A percentile compares a stretch with the other conserved stretches of the same genome.
Conservation (phyloP, 1,139 yeast species). For the Fermentozyma sake region DNA sequence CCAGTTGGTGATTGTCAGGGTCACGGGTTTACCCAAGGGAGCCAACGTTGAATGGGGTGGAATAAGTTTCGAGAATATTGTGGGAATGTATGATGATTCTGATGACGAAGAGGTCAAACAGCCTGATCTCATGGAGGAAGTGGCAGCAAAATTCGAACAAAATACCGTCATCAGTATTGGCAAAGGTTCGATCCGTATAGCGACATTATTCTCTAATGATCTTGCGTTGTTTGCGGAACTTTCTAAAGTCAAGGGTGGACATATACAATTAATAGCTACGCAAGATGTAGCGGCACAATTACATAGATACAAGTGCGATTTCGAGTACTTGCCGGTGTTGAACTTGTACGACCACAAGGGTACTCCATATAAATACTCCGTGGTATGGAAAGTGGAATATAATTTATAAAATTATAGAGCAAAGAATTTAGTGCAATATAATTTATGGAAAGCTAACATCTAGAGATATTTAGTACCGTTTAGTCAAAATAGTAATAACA, state of each 20-base stretch:
- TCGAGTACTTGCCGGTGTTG: constrained; percentile 27
- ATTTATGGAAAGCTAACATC: no score
- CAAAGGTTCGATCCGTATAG: background rate
- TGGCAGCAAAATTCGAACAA: constrained; percentile 7
- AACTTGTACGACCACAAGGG: constrained; percentile 18
- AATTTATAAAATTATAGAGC: no score
- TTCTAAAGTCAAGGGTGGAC: constrained; percentile 3
- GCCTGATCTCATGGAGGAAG: constrained; percentile 1
- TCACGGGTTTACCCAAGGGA: constrained; percentile 59
- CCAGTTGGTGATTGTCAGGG: constrained; percentile 50
- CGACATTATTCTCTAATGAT: constrained; percentile 18
- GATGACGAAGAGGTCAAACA: constrained; percentile 31
- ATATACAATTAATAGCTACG: constrained; percentile 11
- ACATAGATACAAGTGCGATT: constrained; percentile 1
- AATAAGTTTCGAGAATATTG: constrained; percentile 35
- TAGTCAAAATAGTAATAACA: no score
- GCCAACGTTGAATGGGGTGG: constrained; percentile 84
- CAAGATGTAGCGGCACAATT: constrained; percentile 2
- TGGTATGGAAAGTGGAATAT: constrained; percentile 14
- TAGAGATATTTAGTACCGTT: no score
- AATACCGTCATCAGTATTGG: constrained; percentile 4
- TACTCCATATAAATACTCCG: constrained; percentile 14
- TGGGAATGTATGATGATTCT: constrained; percentile 36
- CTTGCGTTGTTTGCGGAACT: constrained; percentile 8
- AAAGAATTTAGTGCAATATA: no score